Evolutionary conservation across 2,329 filamentous ascomycete species (phyloP), one percentile per base, ranked within the genome.

Genomic region (Xylariaceae sp.): DNA sequence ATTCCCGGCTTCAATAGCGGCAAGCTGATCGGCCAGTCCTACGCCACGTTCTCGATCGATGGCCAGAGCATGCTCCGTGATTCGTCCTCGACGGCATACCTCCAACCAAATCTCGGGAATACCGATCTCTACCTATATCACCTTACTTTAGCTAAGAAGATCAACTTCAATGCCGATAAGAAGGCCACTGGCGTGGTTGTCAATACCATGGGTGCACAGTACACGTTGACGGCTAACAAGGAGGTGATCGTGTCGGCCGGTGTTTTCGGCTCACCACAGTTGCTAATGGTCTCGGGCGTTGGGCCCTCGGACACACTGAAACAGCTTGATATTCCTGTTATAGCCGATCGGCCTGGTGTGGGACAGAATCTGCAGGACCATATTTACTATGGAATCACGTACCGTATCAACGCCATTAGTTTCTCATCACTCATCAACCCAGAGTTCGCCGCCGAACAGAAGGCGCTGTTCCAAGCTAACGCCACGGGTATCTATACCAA

Each of bases 261-360:
- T 63, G 82, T 84, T 43, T 78, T 88, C 51, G 84, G 87, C 68
- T 87, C 85, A 1, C 84, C 84, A 27, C 79, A 84, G 47, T 61
- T 73, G 5, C 63, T 73, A 2, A 69, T 75, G 61, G 63, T 72
- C 3, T 74, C 72, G 3, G 74, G 73, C 4, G 67, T 77, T 41
- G 75, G 75, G 13, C 64, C 70, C 5, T 55, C 59, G 6, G 59
- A 59, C 1, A 64, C 67, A 20, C 64, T 75, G 13, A 35, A 62
- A 16, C 45, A 58, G 26, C 60, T 78, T 58, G 65, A 70, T 24
- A 84, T 86, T 53, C 69, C 75, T 1, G 74, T 84, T 6, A 61
- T 84, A 39, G 69, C 73, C 0, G 75, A 86, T 61, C 72, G 81
- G 2, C 82, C 82, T 0, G 84, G 82, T 39, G 83, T 87, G 8